phyloP scores from a whole-genome alignment of 768 basidiomycete genomes.

The Candolleomyces eurysporus region DNA sequence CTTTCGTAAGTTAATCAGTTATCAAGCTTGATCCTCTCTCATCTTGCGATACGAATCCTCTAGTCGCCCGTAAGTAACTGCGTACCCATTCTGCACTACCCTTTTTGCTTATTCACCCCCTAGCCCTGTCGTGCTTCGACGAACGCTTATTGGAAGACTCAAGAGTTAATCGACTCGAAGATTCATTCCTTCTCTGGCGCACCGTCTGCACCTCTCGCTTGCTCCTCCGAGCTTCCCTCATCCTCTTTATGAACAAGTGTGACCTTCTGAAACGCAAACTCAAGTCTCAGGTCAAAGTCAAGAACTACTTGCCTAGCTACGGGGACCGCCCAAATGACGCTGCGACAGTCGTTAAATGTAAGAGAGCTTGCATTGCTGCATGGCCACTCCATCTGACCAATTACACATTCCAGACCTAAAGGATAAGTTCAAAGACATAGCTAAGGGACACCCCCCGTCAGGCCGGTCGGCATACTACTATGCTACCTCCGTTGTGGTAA shows the following conservation, averaged over 20 bases:
- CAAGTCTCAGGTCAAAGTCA: slow-evolving; percentile 51
- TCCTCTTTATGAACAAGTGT: slow-evolving; percentile 67
- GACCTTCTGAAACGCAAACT: slow-evolving; percentile 69
- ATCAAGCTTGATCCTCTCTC: not conserved
- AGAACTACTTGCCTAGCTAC: slow-evolving; percentile 61
- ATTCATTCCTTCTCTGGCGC: slow-evolving; percentile 71
- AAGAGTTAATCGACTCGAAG: slow-evolving; percentile 69
- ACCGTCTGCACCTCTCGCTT: slow-evolving; percentile 65
- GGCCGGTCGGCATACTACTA: slow-evolving; percentile 60
- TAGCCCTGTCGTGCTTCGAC: slow-evolving; percentile 76
- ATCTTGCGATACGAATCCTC: slow-evolving; percentile 52
- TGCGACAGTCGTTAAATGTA: slow-evolving; percentile 63
- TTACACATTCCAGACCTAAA: slow-evolving; percentile 37
- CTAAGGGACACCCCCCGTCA: slow-evolving; percentile 39
- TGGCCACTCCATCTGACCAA: not conserved
- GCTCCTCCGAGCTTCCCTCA: slow-evolving; percentile 54
- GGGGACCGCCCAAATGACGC: slow-evolving; percentile 70
- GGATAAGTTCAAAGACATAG: slow-evolving; percentile 50
- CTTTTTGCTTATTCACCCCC: slow-evolving; percentile 49
- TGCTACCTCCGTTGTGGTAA: slow-evolving; percentile 52
- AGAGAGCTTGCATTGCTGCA: slow-evolving; percentile 17
- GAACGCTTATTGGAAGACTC: slow-evolving; percentile 70
- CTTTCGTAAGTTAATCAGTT: slow-evolving; percentile 43
- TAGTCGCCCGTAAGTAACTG: not conserved
- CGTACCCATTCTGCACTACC: not conserved